These are phyloP conservation scores for Bryoerythrophyllum caledonicum DNA, from an alignment of 225 moss, liverwort and hornwort species.

Conservation along the genomic window DNA sequence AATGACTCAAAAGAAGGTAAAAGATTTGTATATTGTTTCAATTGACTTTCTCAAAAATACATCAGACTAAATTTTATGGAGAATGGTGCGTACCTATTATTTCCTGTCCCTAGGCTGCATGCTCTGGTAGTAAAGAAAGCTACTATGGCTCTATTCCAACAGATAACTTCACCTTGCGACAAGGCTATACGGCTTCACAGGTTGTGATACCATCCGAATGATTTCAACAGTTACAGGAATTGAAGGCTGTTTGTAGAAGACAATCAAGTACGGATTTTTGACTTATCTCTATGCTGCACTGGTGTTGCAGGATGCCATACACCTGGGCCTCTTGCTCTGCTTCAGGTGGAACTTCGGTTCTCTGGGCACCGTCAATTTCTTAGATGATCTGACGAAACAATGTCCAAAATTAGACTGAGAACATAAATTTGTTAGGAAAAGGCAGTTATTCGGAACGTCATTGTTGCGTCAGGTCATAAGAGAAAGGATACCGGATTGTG, in stretches of 20 bases:
- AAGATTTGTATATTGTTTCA: conserved; percentile 34
- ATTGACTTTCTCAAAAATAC: conserved; percentile 23
- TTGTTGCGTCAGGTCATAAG: too few relatives aligned
- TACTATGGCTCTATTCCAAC: background rate
- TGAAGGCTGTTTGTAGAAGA: background rate
- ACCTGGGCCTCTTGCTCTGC: conserved; percentile 73
- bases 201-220: background rate
- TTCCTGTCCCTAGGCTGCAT: conserved; percentile 27
- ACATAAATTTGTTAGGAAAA: too few relatives aligned
- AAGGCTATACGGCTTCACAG: conserved; percentile 10
- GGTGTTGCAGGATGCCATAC: conserved; percentile 42
- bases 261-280: conserved; percentile 15
- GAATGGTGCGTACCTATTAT: conserved; percentile 20
- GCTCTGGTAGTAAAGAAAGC: conserved; percentile 8
- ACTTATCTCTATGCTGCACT: conserved; percentile 13
- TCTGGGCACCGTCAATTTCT: conserved; percentile 79
- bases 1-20: background rate
- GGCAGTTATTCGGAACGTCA: too few relatives aligned
- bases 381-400: conserved; percentile 64
- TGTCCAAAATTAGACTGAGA: background rate
- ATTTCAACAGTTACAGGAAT: conserved; percentile 17
- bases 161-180: conserved; percentile 11
- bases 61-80: background rate
- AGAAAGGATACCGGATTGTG: too few relatives aligned
- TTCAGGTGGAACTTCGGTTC: conserved; percentile 75